Conservation (phyloP, 345 rosid genomes). For the Eutrema yunnanense region DNA sequence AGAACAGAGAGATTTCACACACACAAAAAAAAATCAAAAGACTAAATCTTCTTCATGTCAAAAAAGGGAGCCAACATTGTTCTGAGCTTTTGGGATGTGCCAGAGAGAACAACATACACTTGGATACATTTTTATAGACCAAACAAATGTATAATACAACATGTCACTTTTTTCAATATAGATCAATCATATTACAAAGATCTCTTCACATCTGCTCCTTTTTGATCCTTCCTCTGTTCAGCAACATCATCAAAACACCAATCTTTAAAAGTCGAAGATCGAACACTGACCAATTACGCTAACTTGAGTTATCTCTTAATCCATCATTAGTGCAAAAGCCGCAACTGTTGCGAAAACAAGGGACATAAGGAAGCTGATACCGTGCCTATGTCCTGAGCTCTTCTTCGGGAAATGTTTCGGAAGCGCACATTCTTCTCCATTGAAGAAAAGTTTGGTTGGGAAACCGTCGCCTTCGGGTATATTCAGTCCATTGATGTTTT, state of each 20-base stretch:
- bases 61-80: constrained; percentile 7
- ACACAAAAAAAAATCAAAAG: background rate
- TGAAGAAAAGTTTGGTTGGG: constrained; percentile 62
- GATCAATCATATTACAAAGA: constrained; percentile 16
- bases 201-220: constrained; percentile 14
- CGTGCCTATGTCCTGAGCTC: constrained; percentile 33
- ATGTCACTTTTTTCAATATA: constrained; percentile 10
- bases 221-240: constrained; percentile 19
- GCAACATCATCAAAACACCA: constrained; percentile 27
- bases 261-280: background rate
- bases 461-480: constrained; percentile 68
- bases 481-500: constrained; percentile 36
- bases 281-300: background rate
- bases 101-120: constrained; percentile 18
- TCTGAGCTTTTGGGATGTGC: constrained; percentile 11
- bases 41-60: constrained; percentile 22
- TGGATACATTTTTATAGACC: constrained; percentile 23
- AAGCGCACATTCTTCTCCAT: constrained; percentile 93
- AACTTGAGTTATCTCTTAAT: constrained; percentile 3
- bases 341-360: constrained; percentile 21
- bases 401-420: constrained; percentile 50
- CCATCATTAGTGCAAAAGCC: constrained; percentile 40
- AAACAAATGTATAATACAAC: constrained; percentile 26
- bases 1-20: constrained; percentile 4
- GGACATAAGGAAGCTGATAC: constrained; percentile 21